Conservation (phyloP, 2,329 filamentous ascomycete species). For the Aquanectria penicillioides region DNA sequence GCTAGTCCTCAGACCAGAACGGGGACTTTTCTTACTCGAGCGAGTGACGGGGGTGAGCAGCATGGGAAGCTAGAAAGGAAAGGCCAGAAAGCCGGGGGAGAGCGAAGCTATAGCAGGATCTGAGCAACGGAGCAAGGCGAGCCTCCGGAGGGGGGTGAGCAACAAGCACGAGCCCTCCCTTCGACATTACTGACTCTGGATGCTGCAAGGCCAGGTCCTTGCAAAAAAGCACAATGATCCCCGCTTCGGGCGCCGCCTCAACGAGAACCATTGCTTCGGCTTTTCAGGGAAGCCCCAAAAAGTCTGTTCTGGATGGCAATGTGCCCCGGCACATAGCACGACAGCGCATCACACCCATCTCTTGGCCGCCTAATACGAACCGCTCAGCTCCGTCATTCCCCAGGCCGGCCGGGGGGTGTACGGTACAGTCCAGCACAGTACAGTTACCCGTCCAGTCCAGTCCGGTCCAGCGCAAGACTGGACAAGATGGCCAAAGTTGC, state of each 20-base stretch:
- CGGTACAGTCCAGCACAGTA: no score
- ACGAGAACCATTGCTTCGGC: constrained; percentile 24
- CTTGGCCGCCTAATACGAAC: constrained; percentile 34
- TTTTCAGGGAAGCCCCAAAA: no score
- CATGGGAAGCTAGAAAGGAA: neutral
- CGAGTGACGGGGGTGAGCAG: constrained; percentile 27
- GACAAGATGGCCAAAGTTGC: neutral
- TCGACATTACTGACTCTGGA: constrained; percentile 4
- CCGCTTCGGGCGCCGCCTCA: constrained; percentile 31
- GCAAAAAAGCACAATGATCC: constrained; percentile 11
- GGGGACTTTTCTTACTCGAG: constrained; percentile 17
- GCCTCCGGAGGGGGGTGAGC: constrained; percentile 3
- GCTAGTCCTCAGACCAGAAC: neutral
- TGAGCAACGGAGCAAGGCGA: neutral
- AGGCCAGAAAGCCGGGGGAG: constrained; percentile 23
- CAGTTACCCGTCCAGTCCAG: no score
- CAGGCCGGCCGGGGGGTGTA: neutral
- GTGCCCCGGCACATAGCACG: constrained; percentile 31
- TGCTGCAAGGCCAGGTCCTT: constrained; percentile 23
- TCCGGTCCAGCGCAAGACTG: neutral
- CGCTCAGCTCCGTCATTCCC: neutral
- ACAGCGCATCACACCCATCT: constrained; percentile 33
- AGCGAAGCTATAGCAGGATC: constrained; percentile 40
- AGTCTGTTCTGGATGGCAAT: neutral
- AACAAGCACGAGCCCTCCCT: neutral